Evolutionary conservation across 2,329 filamentous ascomycete genomes (phyloP).

Genomic region (Talaromyces verruculosus): DNA sequence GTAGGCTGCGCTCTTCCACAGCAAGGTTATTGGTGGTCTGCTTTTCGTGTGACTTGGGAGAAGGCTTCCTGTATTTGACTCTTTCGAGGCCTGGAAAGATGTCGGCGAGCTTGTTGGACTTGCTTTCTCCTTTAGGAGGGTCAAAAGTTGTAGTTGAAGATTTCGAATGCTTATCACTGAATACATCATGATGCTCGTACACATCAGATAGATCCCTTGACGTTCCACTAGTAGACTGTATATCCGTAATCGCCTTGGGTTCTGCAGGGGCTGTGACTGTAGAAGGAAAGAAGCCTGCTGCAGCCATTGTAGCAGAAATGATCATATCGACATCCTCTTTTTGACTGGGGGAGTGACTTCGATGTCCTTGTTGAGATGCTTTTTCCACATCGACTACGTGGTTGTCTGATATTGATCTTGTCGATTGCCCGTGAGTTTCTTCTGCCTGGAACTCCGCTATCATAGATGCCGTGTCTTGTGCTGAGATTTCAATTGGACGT

Average conservation of each 20-base stretch:
- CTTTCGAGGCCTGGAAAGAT: conserved; percentile 41
- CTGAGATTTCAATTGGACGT: not conserved
- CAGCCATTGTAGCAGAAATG: conserved; percentile 18
- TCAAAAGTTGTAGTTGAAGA: not conserved
- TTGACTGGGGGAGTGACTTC: conserved; percentile 12
- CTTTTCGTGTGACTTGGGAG: conserved; percentile 24
- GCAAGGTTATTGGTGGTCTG: conserved; percentile 23
- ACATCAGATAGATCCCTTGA: not conserved
- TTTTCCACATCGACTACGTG: not conserved
- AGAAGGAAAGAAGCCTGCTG: conserved; percentile 18
- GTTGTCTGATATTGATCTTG: not conserved
- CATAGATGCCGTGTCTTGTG: not conserved
- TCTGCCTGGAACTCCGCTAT: conserved; percentile 7
- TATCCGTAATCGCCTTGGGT: not conserved
- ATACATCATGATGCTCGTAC: conserved; percentile 8
- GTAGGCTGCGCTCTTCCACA: conserved; percentile 3
- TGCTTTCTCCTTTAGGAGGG: conserved; percentile 1
- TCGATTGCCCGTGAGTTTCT: not conserved
- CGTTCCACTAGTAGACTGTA: not conserved
- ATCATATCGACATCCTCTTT: conserved; percentile 19
- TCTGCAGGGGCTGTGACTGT: not conserved
- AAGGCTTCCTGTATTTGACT: conserved; percentile 32
- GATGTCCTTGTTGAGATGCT: not conserved
- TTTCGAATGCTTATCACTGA: not conserved
- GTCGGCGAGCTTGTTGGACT: conserved; percentile 33